Percentiles rank a stretch among this genome's conserved stretches.
Evolutionary conservation across 2,329 filamentous ascomycete genomes (phyloP).

Genomic region (Monilinia fructicola): DNA sequence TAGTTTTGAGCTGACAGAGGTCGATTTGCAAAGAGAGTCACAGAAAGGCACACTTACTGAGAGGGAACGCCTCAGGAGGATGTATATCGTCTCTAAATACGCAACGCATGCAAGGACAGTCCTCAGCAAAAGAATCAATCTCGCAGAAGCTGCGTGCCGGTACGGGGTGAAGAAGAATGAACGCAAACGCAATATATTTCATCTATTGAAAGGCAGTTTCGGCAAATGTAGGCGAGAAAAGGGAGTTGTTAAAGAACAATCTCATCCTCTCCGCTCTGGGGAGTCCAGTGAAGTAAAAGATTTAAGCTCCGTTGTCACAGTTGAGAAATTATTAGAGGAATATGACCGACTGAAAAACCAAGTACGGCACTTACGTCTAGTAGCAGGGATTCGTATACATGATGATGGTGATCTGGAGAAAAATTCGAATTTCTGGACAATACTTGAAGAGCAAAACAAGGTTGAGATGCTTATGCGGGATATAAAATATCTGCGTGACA

Average conservation of each 20-base stretch:
- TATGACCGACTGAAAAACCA: too few species aligned
- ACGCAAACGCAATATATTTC: neutral
- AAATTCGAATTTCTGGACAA: neutral
- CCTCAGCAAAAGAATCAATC: neutral
- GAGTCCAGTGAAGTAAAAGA: neutral
- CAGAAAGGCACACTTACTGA: neutral
- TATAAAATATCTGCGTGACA: neutral
- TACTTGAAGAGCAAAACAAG: neutral
- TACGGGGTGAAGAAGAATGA: neutral
- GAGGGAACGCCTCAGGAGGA: neutral
- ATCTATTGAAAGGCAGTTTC: neutral
- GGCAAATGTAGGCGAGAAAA: neutral
- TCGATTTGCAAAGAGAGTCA: neutral
- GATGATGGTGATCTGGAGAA: neutral
- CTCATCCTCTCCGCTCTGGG: neutral
- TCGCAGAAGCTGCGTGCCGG: neutral
- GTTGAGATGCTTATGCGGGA: neutral
- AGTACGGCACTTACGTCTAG: too few species aligned
- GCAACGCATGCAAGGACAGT: neutral
- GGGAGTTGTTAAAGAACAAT: neutral
- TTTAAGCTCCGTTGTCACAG: too few species aligned
- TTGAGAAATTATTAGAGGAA: too few species aligned
- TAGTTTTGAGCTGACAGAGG: too few species aligned
- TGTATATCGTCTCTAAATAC: fast-evolving
- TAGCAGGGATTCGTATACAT: too few species aligned